These are phyloP conservation scores for Aspergillus phoenicis DNA, from an alignment of 2,329 filamentous ascomycete species.

Conservation along the genomic window DNA sequence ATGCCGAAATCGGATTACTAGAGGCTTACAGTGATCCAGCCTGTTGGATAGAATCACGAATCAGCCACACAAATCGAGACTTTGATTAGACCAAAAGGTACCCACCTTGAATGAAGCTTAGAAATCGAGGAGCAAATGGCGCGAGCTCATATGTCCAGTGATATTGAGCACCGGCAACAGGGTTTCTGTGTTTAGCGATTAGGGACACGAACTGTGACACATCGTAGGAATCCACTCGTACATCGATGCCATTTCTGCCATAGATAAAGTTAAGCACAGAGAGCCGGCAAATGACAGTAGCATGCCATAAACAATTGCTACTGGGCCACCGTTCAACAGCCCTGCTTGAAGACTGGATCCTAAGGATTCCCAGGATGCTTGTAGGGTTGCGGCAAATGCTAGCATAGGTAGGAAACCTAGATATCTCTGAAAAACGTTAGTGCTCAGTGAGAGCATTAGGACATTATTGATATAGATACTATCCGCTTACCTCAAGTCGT, in stretches of 20 bases:
- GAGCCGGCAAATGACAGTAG: conserved; percentile 33
- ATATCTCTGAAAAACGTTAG: conserved; percentile 12
- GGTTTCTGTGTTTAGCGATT: conserved; percentile 14
- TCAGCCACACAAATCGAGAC: neutral
- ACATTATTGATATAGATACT: rapidly evolving
- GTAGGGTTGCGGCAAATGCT: conserved; percentile 36
- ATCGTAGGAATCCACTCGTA: conserved; percentile 6
- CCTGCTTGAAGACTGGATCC: conserved; percentile 17
- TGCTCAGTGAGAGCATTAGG: neutral
- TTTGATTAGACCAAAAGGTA: neutral
- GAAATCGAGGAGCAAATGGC: conserved; percentile 23
- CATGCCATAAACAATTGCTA: conserved; percentile 33
- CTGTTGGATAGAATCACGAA: neutral
- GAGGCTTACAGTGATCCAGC: conserved; percentile 4
- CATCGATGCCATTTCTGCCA: conserved; percentile 41
- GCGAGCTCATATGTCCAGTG: conserved; percentile 41
- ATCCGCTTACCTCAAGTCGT: conserved; percentile 2
- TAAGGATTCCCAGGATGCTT: conserved; percentile 38
- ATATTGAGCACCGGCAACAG: conserved; percentile 38
- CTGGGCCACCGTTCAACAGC: conserved; percentile 28
- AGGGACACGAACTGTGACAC: conserved; percentile 4
- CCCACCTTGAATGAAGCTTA: conserved; percentile 29
- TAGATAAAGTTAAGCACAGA: conserved; percentile 31
- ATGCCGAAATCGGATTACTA: neutral
- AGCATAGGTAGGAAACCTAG: conserved; percentile 36